Base-by-base conservation (phyloP, 2,329 filamentous ascomycete species). In the Trichophyton verrucosum region DNA sequence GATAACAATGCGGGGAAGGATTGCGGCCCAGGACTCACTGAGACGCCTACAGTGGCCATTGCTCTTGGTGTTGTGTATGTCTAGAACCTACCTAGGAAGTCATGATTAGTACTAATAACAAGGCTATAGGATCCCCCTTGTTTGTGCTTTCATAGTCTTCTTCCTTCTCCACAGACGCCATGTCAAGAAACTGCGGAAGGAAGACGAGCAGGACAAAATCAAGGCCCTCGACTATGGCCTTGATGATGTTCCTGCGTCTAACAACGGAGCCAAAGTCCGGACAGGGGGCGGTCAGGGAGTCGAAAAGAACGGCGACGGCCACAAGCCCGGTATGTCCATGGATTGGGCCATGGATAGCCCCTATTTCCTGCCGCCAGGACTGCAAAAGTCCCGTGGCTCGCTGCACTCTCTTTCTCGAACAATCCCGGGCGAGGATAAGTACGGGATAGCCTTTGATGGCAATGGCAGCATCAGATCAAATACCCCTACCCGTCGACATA, bases 161-260 rank as follows among this genome's bases (percentile, higher is more conserved):
- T 69, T 91, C 65, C 86, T 85, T 69, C 81, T 99, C 40, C 91
- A 96, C 71, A 84, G 89, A 59, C 82, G 89, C 72, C 87, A 90
- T 68, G 75, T 88, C 44, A 84, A 82, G 71, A 90, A 84, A 68
- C 80, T 90, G 64, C 79, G 80, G 60, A 76, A 80, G 62, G 94
- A 99, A 75, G 94, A 99, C 75, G 80, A 82, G 17, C 84, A 87
- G 64, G 91, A 96, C 73, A 89, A 89, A 66, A 89, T 95, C 74
- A 91, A 87, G 70, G 94, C 90, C 0, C 81, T 97, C 70, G 94
- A 99, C 73, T 99, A 96, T 71, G 94, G 94, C 40, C 75, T 96
- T 70, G 89, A 87, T 61, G 73, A 77, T 36, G 73, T 77, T 5
- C 65, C 66, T 42, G 63, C 70, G 42, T 67, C 69, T 58, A 68